A percentile compares a stretch with the other conserved stretches of the same genome.
Conservation (phyloP, 768 basidiomycete species). For the Pisolithus microcarpus region DNA sequence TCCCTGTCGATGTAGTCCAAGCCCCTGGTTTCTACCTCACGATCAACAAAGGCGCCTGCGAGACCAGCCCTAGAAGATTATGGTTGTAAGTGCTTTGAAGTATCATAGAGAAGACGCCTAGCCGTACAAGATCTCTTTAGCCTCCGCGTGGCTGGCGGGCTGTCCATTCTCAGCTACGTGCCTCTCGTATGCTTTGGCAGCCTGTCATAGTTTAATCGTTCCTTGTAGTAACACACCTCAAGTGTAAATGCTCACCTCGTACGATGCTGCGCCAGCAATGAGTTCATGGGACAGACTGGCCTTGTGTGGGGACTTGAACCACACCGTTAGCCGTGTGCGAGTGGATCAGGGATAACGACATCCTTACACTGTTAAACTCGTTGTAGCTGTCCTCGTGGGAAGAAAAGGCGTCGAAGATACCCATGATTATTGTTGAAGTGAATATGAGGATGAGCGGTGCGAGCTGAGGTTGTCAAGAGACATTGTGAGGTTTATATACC, state of each 20-base stretch:
- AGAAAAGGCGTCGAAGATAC: conserved; percentile 1
- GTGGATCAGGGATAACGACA: neutral
- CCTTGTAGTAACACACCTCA: neutral
- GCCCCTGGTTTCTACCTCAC: conserved; percentile 8
- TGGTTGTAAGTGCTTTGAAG: neutral
- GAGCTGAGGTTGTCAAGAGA: neutral
- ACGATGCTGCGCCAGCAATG: conserved; percentile 4
- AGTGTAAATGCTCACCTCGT: conserved; percentile 1
- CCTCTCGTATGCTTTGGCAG: conserved; percentile 10
- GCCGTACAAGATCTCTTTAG: conserved; percentile 8
- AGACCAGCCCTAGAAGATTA: conserved; percentile 1
- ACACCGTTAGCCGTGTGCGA: neutral
- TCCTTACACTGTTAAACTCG: too few relatives aligned
- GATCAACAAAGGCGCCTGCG: conserved; percentile 5
- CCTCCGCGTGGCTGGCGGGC: conserved; percentile 6
- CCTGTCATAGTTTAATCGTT: neutral
- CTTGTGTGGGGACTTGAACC: neutral
- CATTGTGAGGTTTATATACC: conserved; percentile 1
- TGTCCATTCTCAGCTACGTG: conserved; percentile 1
- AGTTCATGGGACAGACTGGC: conserved; percentile 2
- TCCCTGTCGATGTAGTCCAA: neutral
- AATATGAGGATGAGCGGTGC: neutral
- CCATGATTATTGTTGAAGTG: conserved; percentile 1
- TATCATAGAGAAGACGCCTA: neutral
- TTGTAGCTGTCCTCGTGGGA: neutral